These are phyloP conservation scores for Mrakia frigida DNA, from an alignment of 768 basidiomycete species.

Conservation along the genomic window DNA sequence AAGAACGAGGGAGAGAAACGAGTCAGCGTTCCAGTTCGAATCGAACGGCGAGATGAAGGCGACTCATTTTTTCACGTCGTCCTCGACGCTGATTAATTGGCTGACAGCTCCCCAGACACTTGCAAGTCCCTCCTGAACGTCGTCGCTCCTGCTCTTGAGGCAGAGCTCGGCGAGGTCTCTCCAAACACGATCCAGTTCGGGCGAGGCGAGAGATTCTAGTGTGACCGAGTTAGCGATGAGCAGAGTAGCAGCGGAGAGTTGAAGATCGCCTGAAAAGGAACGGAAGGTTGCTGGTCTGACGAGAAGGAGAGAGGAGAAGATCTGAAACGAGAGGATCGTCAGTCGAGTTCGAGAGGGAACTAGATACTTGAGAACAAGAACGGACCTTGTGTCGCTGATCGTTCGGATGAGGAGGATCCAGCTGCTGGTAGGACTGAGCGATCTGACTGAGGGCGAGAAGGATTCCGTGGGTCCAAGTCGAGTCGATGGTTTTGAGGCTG, in stretches of 20 bases:
- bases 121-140: conserved; percentile 74
- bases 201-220: conserved; percentile 53
- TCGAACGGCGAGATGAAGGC: background rate
- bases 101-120: conserved; percentile 65
- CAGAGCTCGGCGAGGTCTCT: conserved; percentile 60
- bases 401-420: conserved; percentile 36
- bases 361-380: background rate
- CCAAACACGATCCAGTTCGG: conserved; percentile 21
- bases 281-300: conserved; percentile 46
- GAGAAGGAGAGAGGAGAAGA: conserved; percentile 15
- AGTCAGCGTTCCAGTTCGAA: background rate
- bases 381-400: conserved; percentile 44
- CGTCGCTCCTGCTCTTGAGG: conserved; percentile 59
- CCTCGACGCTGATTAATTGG: conserved; percentile 59
- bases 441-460: conserved; percentile 70
- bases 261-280: conserved; percentile 63
- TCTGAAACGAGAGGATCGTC: background rate
- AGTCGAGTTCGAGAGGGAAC: background rate
- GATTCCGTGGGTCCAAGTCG: conserved; percentile 70
- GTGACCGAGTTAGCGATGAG: conserved; percentile 52
- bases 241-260: conserved; percentile 66
- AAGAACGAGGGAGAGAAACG: background rate
- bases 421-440: conserved; percentile 55
- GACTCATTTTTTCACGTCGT: conserved; percentile 68
- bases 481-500: conserved; percentile 60